phyloP scores from a whole-genome alignment of 345 rosid species.

The Ailanthus altissimus region DNA sequence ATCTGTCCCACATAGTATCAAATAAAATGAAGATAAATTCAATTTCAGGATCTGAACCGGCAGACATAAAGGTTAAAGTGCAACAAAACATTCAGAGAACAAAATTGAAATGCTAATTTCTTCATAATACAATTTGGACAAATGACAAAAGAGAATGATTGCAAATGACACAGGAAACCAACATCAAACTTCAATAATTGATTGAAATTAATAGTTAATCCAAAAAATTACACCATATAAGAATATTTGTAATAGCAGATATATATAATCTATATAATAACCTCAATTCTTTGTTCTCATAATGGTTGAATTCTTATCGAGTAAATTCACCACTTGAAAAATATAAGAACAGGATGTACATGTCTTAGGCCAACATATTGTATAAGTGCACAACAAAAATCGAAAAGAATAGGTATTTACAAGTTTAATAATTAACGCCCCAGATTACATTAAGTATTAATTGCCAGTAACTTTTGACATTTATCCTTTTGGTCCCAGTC shows the following conservation, averaged over 20 bases:
- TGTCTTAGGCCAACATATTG: neutral
- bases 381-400: neutral
- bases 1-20: constrained; percentile 45
- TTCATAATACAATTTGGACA: neutral
- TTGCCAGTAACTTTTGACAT: neutral
- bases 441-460: too few relatives aligned
- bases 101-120: neutral
- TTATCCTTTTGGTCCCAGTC: constrained; percentile 98
- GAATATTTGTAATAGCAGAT: neutral
- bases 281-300: neutral
- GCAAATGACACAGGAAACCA: neutral
- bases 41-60: neutral
- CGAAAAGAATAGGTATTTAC: neutral
- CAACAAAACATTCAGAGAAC: neutral
- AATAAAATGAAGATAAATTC: neutral
- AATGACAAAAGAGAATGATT: too few relatives aligned
- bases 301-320: neutral
- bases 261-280: neutral
- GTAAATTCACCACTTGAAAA: neutral
- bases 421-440: too few relatives aligned
- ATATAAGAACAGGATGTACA: neutral
- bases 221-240: neutral
- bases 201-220: neutral
- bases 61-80: neutral
- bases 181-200: neutral